Evolutionary conservation across 2,329 filamentous ascomycete genomes (phyloP), one percentile per base, ranked within the genome.

Genomic region (Blastomyces parvus): DNA sequence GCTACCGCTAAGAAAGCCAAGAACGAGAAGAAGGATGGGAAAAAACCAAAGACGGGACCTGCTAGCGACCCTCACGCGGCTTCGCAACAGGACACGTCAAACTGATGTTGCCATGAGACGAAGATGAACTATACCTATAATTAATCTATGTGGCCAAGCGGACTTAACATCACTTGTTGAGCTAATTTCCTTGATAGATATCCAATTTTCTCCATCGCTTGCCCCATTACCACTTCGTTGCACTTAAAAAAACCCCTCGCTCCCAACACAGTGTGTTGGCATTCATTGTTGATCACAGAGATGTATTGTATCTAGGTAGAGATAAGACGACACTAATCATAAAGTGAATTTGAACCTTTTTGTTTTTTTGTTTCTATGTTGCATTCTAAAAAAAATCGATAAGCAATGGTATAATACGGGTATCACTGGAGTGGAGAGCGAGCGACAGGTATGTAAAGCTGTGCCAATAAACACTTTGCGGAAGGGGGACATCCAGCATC

Each of bases 1-100:
- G 93, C 93, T 4, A 91, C 92, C 63, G 88, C 91, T 62, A 97
- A 97, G 84, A 96, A 97, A 78, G 91, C 94, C 68, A 83, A 84
- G 72, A 88, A 93, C 71, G 85, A 89, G 63, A 88, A 93, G 63
- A 88, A 91, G 74, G 79, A 82, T 66, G 77, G 81, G 64, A 86
- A 79, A 81, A 84, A 80, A 65, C 70, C 75, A 44, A 79, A 77
- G 70, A 71, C 58, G 25, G 58, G 50, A 33, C 46, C 42, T 7
- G 11, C 22, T 13, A n/a, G n/a, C 25, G 42, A 59, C 19, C 2
- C 25, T 42, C 17, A 17, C 6, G 2, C 4, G 9, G 17, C 42
- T 27, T 59, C 42, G 36, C 22, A 58, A 13, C 55, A 42, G 36
- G 36, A 25, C 27, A 25, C 36, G 36, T 42, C 14, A 42, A 22